Conservation (phyloP, 495 filamentous ascomycete genomes). For the Rostrohypoxylon terebratum region DNA sequence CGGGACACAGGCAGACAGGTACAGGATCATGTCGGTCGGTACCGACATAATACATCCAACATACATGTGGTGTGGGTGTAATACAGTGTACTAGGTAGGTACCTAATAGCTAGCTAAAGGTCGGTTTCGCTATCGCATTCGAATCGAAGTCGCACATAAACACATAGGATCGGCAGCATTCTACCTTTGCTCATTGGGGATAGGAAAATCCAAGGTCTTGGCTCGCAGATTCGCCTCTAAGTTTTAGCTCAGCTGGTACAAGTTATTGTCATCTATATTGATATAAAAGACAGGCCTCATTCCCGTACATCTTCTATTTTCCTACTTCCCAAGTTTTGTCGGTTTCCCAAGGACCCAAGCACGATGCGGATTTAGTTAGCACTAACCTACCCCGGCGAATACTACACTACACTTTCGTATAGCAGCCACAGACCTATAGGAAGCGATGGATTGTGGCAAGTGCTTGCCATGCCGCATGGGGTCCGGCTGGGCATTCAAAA, state of each 20-base stretch:
- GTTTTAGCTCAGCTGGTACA: constrained; percentile 7
- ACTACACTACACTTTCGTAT: background rate
- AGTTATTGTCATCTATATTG: background rate
- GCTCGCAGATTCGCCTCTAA: constrained; percentile 20
- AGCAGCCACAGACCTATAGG: constrained; percentile 29
- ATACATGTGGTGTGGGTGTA: background rate
- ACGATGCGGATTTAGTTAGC: constrained; percentile 13
- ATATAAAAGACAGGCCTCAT: constrained; percentile 30
- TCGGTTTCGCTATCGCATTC: constrained; percentile 39
- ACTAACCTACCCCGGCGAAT: constrained; percentile 12
- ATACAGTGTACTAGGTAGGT: too few relatives aligned
- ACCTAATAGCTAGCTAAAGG: too few relatives aligned
- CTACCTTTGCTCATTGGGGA: constrained; percentile 10
- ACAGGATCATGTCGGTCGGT: background rate
- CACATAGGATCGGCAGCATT: constrained; percentile 23
- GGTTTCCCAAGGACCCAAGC: background rate
- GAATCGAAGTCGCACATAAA: constrained; percentile 16
- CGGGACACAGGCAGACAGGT: too few relatives aligned
- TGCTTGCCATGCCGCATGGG: constrained; percentile 27
- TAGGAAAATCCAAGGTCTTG: constrained; percentile 15
- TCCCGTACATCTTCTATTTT: constrained; percentile 8
- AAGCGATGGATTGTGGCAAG: constrained; percentile 33
- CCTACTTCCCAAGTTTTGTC: background rate
- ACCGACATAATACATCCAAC: background rate
- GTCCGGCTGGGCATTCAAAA: constrained; percentile 25